phyloP scores from a whole-genome alignment of 2,329 filamentous ascomycete genomes.

The Emergomyces orientalis region DNA sequence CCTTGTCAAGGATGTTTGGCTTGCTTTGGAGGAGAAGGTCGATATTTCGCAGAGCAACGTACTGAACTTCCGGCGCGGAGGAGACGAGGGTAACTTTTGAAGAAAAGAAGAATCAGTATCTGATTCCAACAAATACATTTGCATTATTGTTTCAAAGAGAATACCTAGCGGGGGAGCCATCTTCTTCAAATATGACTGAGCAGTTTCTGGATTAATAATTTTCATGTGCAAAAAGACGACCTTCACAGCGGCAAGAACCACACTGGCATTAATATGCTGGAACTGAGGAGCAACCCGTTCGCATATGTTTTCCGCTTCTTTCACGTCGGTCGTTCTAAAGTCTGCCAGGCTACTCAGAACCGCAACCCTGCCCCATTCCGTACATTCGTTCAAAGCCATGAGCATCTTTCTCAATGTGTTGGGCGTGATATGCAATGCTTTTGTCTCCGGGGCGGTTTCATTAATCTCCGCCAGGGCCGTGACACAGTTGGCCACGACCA shows the following conservation, averaged over 20 bases:
- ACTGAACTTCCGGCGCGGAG: constrained; percentile 93
- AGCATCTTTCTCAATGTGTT: constrained; percentile 87
- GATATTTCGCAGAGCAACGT: constrained; percentile 92
- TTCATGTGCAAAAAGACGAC: constrained; percentile 96
- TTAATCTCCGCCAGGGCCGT: constrained; percentile 85
- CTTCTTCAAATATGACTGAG: constrained; percentile 86
- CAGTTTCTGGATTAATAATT: constrained; percentile 64
- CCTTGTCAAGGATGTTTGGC: constrained; percentile 92
- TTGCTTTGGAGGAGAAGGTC: constrained; percentile 92
- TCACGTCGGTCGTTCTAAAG: constrained; percentile 76
- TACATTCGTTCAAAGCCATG: constrained; percentile 94
- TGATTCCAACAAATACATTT: neutral
- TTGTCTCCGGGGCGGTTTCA: constrained; percentile 83
- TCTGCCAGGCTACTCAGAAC: constrained; percentile 83
- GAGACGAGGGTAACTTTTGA: constrained; percentile 79
- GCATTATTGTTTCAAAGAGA: constrained; percentile 18
- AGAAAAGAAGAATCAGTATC: constrained; percentile 21
- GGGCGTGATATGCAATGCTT: constrained; percentile 72
- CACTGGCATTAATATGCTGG: constrained; percentile 95
- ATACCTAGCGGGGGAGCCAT: constrained; percentile 91
- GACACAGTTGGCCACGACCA: constrained; percentile 97
- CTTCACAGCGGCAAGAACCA: constrained; percentile 95
- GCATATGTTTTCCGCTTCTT: constrained; percentile 96
- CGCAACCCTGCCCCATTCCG: constrained; percentile 94
- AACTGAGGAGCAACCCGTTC: constrained; percentile 94